A percentile compares a stretch with the other conserved stretches of the same genome.
Evolutionary conservation across 2,329 filamentous ascomycete genomes (phyloP).

Genomic region (Fusarium tjaetaba): DNA sequence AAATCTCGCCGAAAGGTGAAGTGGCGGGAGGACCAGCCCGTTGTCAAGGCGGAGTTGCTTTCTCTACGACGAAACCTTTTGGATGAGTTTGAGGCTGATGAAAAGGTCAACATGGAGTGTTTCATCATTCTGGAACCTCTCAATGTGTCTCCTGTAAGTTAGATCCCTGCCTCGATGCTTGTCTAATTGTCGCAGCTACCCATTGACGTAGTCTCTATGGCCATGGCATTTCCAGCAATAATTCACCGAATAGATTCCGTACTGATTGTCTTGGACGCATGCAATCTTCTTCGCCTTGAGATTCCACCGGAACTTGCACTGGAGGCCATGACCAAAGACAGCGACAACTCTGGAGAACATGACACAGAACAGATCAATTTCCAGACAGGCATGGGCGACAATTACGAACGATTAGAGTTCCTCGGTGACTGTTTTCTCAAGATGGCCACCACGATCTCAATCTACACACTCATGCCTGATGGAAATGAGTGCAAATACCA

Average conservation of each 20-base stretch:
- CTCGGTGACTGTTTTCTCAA: constrained; percentile 95
- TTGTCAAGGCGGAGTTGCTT: constrained; percentile 79
- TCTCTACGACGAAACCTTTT: constrained; percentile 85
- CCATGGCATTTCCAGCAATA: constrained; percentile 81
- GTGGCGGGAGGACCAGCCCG: constrained; percentile 79
- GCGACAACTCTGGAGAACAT: constrained; percentile 82
- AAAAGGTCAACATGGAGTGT: constrained; percentile 58
- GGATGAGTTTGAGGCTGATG: constrained; percentile 70
- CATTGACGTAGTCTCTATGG: constrained; percentile 74
- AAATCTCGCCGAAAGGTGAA: constrained; percentile 61
- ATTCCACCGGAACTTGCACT: constrained; percentile 77
- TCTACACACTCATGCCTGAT: constrained; percentile 80
- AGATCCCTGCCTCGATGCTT: background rate
- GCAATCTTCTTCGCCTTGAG: constrained; percentile 68
- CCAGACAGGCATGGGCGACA: constrained; percentile 87
- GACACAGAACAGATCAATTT: constrained; percentile 74
- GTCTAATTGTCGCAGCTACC: constrained; percentile 64
- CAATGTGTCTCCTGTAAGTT: constrained; percentile 76
- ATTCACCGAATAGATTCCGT: constrained; percentile 85
- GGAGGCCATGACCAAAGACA: constrained; percentile 93
- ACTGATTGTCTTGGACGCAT: constrained; percentile 82
- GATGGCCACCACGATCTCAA: constrained; percentile 90
- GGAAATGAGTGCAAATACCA: constrained; percentile 89
- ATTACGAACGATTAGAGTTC: constrained; percentile 95
- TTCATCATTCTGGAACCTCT: constrained; percentile 83